phyloP scores from a whole-genome alignment of 2,329 filamentous ascomycete species.

The Arachnomyces sp. region DNA sequence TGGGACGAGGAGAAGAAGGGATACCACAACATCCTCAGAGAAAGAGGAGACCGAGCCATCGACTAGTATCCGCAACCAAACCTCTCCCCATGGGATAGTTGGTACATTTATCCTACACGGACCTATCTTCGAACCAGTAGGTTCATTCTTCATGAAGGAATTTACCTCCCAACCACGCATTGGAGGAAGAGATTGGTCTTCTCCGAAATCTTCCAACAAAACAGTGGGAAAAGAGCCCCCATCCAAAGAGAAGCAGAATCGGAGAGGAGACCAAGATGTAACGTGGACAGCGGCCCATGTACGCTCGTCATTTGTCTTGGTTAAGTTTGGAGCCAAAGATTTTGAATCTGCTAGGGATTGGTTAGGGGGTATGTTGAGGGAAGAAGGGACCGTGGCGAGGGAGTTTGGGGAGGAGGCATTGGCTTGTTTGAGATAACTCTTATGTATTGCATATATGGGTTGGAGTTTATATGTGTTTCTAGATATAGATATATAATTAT shows the following conservation, averaged over 20 bases:
- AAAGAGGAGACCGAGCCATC: constrained; percentile 19
- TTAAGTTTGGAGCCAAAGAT: constrained; percentile 79
- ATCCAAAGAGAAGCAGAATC: constrained; percentile 44
- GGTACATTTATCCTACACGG: constrained; percentile 81
- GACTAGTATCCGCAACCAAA: constrained; percentile 42
- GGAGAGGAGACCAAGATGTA: constrained; percentile 42
- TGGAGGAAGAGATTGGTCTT: constrained; percentile 66
- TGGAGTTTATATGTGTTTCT: no score
- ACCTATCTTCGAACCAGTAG: constrained; percentile 55
- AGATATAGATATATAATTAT: not conserved
- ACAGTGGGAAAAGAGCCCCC: constrained; percentile 11
- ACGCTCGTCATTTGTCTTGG: constrained; percentile 67
- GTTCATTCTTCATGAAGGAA: constrained; percentile 67
- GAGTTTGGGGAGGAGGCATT: constrained; percentile 74
- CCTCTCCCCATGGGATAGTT: constrained; percentile 67
- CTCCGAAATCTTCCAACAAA: constrained; percentile 17
- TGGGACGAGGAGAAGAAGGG: constrained; percentile 32
- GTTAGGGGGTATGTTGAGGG: constrained; percentile 65
- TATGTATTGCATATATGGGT: not conserved
- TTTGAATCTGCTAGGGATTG: constrained; percentile 75
- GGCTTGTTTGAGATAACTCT: constrained; percentile 53
- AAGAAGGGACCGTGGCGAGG: constrained; percentile 62
- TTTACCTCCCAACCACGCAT: constrained; percentile 73
- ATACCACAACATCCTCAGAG: constrained; percentile 12
- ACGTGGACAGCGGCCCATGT: constrained; percentile 77